These are phyloP conservation scores for Backusella macrospora DNA, from an alignment of 192 early-diverging fungal genomes.

Conservation along the genomic window DNA sequence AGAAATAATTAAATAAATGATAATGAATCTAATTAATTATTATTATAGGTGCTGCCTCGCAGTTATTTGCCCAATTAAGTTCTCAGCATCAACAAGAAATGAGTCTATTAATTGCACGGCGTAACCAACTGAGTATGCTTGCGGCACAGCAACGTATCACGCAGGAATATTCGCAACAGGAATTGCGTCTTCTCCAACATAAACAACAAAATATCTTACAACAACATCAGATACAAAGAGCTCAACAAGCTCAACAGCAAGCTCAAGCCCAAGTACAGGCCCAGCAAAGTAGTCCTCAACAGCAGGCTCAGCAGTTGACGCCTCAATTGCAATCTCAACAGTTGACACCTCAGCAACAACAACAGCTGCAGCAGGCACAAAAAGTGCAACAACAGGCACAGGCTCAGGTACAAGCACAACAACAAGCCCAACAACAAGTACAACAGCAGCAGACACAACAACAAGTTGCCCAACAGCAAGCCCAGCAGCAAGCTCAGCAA, in stretches of 20 bases:
- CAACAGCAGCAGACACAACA: background rate
- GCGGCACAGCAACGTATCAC: slow-evolving; percentile 5
- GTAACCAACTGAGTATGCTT: slow-evolving; percentile 9
- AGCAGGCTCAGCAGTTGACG: slow-evolving; percentile 17
- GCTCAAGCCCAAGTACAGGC: slow-evolving; percentile 14
- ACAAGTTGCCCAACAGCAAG: background rate
- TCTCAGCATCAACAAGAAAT: slow-evolving; percentile 18
- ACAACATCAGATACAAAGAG: slow-evolving; percentile 8
- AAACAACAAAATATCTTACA: slow-evolving; percentile 13
- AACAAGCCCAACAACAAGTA: background rate
- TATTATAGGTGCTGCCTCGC: background rate
- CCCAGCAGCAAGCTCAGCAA: background rate
- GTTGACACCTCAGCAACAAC: background rate
- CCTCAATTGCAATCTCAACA: slow-evolving; percentile 29
- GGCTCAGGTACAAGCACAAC: background rate
- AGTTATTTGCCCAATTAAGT: slow-evolving; percentile 11
- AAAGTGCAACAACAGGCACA: background rate
- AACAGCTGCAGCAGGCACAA: slow-evolving; percentile 7
- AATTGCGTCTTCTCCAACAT: slow-evolving; percentile 12
- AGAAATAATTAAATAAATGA: background rate
- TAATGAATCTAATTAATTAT: background rate
- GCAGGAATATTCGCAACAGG: background rate
- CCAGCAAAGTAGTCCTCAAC: slow-evolving; percentile 14
- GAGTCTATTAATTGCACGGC: background rate
- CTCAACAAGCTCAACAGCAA: slow-evolving; percentile 12